phyloP scores from a whole-genome alignment of 148 eudicot species.

The Rhododendron griersonianum region DNA sequence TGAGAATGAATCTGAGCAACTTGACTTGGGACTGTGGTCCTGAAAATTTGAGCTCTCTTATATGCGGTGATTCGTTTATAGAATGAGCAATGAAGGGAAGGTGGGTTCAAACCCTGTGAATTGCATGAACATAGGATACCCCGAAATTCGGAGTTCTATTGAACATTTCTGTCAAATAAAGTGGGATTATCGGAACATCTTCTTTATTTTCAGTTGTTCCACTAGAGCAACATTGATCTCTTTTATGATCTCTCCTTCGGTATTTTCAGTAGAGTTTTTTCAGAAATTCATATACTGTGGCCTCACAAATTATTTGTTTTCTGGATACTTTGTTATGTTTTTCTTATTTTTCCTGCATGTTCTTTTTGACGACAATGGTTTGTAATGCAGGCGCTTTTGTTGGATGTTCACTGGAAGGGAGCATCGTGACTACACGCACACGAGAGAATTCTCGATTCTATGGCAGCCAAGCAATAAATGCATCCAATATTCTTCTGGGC shows the following conservation, averaged over 20 bases:
- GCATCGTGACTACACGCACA: conserved; percentile 61
- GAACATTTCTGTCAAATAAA: not conserved
- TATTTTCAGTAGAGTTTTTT: not conserved
- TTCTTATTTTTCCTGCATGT: not conserved
- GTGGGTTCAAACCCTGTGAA: not conserved
- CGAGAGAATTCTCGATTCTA: conserved; percentile 66
- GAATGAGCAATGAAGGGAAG: not conserved
- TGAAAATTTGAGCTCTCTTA: not conserved
- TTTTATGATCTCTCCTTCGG: not conserved
- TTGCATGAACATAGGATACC: too few relatives aligned
- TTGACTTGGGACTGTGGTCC: not conserved
- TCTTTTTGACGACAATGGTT: not conserved
- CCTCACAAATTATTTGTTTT: not conserved
- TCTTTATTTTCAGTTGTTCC: not conserved
- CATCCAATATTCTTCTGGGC: conserved; percentile 70
- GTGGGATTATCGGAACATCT: not conserved
- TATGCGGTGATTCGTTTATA: not conserved
- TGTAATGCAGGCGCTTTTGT: conserved; percentile 65
- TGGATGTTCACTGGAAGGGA: conserved; percentile 84
- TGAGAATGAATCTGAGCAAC: not conserved
- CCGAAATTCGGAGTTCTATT: too few relatives aligned
- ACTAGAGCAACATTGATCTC: not conserved
- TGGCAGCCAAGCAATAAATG: conserved; percentile 57
- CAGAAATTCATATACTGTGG: not conserved
- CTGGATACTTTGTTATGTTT: not conserved